Evolutionary conservation across 2,329 filamentous ascomycete genomes (phyloP), one percentile per base, ranked within the genome.

Genomic region (Elsinoe australis): DNA sequence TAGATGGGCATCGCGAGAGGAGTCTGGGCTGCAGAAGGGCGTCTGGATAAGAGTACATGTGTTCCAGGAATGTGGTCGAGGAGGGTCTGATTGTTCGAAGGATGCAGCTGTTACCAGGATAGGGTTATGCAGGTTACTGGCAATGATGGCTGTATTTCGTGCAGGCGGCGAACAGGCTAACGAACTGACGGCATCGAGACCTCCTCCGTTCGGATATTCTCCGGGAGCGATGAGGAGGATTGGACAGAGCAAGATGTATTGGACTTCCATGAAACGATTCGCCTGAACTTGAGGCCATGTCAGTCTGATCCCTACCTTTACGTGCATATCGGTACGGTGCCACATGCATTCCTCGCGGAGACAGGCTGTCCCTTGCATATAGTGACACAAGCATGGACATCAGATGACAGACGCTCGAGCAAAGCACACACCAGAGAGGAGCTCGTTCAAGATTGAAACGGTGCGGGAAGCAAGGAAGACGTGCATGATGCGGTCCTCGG

Each of bases 381-480:
- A 7, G 9, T 44, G 26, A 32, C 24, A 44, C 39, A 28, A 44
- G 39, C 39, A 44, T 44, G 39, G 39, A 44, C 39, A 17, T 21
- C 28, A 15, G 24, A 24, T 44, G 39, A 44, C 39, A 44, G 39
- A 32, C 39, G 39, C 39, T 44, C 39, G 39, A 31, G 39, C 39
- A 15, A 24, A 28, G 39, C 39, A 44, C 39, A 44, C 79, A 0
- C 83, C 86, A 0, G 87, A 86, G 1, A 94, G 77, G 42, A 79
- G 79, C 64, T 95, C 88, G 51, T 62, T 59, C 42, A 56, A 53
- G 10, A 62, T 49, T 49, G 15, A 17, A 21, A 32, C 21, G 39
- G 24, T 22, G 15, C 26, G 39, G 39, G 33, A 19, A 19, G 12
- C 14, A 17, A 29, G 39, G 17, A 31, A 15, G 9, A 29, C 12